Evolutionary conservation across 108 stramenopile species (phyloP), one percentile per base, ranked within the genome.

Genomic region (Cyclotella choctawhatcheeana): DNA sequence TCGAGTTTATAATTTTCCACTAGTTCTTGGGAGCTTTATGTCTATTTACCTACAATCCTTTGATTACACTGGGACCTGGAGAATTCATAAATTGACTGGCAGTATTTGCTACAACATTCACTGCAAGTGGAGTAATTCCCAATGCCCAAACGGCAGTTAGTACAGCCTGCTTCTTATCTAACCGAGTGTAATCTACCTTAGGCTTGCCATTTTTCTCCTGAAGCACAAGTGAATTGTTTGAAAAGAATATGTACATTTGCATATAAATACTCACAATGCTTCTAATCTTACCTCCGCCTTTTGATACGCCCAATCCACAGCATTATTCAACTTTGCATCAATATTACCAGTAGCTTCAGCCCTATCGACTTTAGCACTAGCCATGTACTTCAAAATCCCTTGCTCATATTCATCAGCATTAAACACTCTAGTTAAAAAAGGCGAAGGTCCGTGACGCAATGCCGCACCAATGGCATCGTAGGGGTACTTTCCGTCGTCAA

Each of bases 231-330:
- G 8, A 3, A 33, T 6, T 8, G 2, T 26, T 14, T 14, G 33
- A 31, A 14, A 5, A 51, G 10, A 17, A 5, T 5, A 51, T 8
- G 10, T 17, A 8, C 16, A 3, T 6, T 3, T 14, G 33, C 16
- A 1, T 32, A 6, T 12, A 1, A 14, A 6, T 58, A 5, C 3
- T 5, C 1, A 31, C 30, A 10, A 1, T 1, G 24, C n/a, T 32
- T 2, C 10, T 1, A 14, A 58, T 2, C 56, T 32, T 8, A 58
- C 56, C 45, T 79, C 84, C 77, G 82, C 73, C 60, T 88, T 83
- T 55, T 87, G 82, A 59, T 83, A 91, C 20, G 84, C 80, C 90
- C 90, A 91, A 71, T 88, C 88, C 34, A 74, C 27, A 10, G 82
- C 73, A 66, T 87, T 87, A 51, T 84, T 78, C 50, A 86, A 69